These are phyloP conservation scores for Aspergillus alliaceus DNA, from an alignment of 2,329 filamentous ascomycete species.

Conservation along the genomic window DNA sequence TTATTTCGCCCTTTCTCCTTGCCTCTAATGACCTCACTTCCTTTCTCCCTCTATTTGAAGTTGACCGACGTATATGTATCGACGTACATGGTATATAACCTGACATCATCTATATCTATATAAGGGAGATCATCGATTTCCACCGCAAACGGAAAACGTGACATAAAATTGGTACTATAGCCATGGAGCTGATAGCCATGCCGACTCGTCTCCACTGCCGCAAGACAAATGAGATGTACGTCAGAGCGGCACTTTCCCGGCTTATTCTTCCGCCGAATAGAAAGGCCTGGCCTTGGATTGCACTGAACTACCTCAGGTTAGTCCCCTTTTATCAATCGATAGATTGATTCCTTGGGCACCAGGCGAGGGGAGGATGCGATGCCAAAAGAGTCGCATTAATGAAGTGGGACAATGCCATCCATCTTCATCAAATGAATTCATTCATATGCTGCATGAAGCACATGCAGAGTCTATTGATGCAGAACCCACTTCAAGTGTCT, in stretches of 20 bases:
- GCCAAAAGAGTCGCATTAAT: neutral
- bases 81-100: too few species aligned
- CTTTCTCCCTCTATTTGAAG: too few species aligned
- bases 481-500: neutral
- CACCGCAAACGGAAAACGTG: too few species aligned
- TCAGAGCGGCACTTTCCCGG: neutral
- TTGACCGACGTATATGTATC: too few species aligned
- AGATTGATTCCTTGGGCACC: neutral
- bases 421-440: neutral
- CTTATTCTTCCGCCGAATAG: constrained; percentile 9
- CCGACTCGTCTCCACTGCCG: neutral
- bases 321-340: neutral
- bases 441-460: neutral
- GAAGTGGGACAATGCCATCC: neutral
- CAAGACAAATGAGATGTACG: neutral
- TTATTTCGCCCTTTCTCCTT: too few species aligned
- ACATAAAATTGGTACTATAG: too few species aligned
- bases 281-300: neutral
- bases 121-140: too few species aligned
- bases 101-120: too few species aligned
- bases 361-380: neutral
- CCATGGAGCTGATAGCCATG: neutral
- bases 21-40: too few species aligned
- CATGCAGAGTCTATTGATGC: neutral
- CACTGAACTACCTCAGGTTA: neutral